Percentiles rank a stretch among this genome's conserved stretches.
Conservation (phyloP, 1,139 yeast genomes). For the Suhomyces wounanorum region DNA sequence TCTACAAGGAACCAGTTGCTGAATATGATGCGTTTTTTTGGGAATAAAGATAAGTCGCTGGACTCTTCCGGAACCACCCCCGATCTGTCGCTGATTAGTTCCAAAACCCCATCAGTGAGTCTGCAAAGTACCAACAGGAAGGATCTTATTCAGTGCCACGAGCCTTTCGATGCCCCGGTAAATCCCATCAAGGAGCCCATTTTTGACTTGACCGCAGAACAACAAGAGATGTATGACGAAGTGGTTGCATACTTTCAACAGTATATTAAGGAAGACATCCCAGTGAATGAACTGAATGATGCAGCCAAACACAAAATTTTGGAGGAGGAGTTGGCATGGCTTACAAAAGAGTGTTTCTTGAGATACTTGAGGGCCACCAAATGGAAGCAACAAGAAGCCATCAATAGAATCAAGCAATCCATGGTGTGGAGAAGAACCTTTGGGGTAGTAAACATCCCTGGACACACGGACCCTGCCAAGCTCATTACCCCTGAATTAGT, state of each 20-base stretch:
- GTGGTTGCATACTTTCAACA: conserved; percentile 63
- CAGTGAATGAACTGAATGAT: conserved; percentile 30
- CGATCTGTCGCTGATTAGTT: conserved; percentile 9
- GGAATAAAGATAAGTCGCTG: conserved; percentile 6
- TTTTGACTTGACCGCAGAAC: conserved; percentile 41
- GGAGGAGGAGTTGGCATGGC: conserved; percentile 80
- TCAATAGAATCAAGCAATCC: conserved; percentile 71
- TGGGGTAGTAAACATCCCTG: conserved; percentile 68
- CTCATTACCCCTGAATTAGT: conserved; percentile 63
- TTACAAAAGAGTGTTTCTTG: conserved; percentile 83
- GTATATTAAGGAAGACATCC: conserved; percentile 24
- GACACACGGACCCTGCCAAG: conserved; percentile 40
- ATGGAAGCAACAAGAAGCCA: conserved; percentile 75
- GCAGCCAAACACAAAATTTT: conserved; percentile 38
- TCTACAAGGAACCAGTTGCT: not conserved
- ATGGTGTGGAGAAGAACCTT: conserved; percentile 91
- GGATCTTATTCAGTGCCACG: conserved; percentile 34
- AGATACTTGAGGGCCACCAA: conserved; percentile 90
- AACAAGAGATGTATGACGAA: conserved; percentile 56
- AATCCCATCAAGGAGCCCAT: conserved; percentile 36
- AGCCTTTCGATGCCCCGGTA: conserved; percentile 45
- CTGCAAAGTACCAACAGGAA: conserved; percentile 11
- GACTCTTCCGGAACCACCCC: conserved; percentile 5
- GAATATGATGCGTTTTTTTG: conserved; percentile 9
- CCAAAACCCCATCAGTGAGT: conserved; percentile 11